These are phyloP conservation scores for Telopea speciosissima DNA, from an alignment of 177 flowering plant genomes.

Conservation along the genomic window DNA sequence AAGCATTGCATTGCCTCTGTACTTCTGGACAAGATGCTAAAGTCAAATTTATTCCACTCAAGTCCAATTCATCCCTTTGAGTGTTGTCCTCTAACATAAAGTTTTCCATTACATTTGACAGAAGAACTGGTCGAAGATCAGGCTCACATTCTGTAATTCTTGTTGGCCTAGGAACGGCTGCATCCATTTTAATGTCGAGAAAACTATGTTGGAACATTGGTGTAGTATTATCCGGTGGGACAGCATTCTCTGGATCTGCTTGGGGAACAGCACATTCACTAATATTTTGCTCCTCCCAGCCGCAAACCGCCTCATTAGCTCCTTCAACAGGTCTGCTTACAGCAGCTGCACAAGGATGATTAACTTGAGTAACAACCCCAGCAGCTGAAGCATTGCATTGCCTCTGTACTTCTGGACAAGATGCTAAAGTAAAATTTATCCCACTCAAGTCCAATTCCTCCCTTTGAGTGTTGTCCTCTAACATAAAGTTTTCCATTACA, in stretches of 20 bases:
- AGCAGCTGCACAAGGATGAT: slow-evolving; percentile 6
- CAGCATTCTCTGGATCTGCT: slow-evolving; percentile 4
- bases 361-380: slow-evolving; percentile 10
- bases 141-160: neutral
- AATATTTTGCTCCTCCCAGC: slow-evolving; percentile 4
- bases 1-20: slow-evolving; percentile 8
- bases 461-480: slow-evolving; percentile 6
- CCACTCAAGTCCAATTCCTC: neutral
- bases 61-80: slow-evolving; percentile 2
- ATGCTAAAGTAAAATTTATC: neutral
- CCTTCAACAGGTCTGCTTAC: neutral
- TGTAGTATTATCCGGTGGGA: slow-evolving; percentile 3
- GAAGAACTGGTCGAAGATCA: neutral
- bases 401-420: slow-evolving; percentile 10
- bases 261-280: slow-evolving; percentile 4
- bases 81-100: slow-evolving; percentile 9
- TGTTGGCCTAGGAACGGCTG: slow-evolving; percentile 3
- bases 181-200: slow-evolving; percentile 8
- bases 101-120: slow-evolving; percentile 5
- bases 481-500: slow-evolving; percentile 8
- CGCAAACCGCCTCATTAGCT: neutral
- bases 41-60: neutral
- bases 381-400: slow-evolving; percentile 10
- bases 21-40: slow-evolving; percentile 7
- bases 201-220: neutral